phyloP scores from a whole-genome alignment of 2,329 filamentous ascomycete species.

The Beauveria rudraprayagi region DNA sequence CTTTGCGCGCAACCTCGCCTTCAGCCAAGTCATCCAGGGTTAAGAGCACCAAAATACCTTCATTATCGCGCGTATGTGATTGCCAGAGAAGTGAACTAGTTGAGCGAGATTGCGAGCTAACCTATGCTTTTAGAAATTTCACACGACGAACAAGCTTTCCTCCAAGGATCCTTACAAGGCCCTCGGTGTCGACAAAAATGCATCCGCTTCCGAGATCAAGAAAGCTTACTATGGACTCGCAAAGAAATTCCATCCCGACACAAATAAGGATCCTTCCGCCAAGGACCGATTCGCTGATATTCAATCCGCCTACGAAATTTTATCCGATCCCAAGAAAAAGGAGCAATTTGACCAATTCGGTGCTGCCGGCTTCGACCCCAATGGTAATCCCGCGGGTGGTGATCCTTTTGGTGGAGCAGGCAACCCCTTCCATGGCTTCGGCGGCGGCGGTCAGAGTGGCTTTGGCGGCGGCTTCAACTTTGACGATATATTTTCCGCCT shows the following conservation, averaged over 20 bases:
- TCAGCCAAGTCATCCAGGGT: constrained; percentile 15
- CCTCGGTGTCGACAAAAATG: constrained; percentile 74
- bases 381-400: constrained; percentile 51
- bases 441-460: constrained; percentile 51
- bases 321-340: constrained; percentile 88
- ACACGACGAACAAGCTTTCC: constrained; percentile 47
- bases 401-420: constrained; percentile 57
- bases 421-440: constrained; percentile 54
- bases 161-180: constrained; percentile 78
- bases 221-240: constrained; percentile 97
- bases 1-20: constrained; percentile 13
- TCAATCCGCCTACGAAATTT: constrained; percentile 85
- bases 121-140: constrained; percentile 42
- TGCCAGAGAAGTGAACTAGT: neutral
- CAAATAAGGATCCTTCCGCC: constrained; percentile 87
- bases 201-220: constrained; percentile 85
- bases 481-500: constrained; percentile 89
- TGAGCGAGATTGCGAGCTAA: constrained; percentile 3
- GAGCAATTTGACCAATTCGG: constrained; percentile 89
- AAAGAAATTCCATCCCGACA: constrained; percentile 97
- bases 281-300: constrained; percentile 94
- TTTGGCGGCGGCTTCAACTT: constrained; percentile 87
- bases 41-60: constrained; percentile 14
- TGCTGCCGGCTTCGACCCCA: constrained; percentile 77
- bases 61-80: constrained; percentile 22